phyloP scores from a whole-genome alignment of 2,329 filamentous ascomycete species.

The Macrophomina pseudophaseolina region DNA sequence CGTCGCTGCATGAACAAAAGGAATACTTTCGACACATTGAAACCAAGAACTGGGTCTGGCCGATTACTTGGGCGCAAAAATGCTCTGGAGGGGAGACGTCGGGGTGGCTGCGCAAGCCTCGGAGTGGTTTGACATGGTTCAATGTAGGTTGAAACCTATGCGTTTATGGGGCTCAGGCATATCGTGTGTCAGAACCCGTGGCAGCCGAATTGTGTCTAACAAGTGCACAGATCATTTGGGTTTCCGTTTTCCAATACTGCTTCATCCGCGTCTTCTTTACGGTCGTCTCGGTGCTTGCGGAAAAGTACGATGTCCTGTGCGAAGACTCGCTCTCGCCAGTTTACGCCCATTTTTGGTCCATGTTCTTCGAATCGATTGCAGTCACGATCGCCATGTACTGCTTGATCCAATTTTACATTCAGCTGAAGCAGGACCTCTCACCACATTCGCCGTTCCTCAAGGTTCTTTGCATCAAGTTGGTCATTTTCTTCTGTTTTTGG shows the following conservation, averaged over 20 bases:
- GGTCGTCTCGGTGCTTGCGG: slow-evolving; percentile 73
- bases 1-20: slow-evolving; percentile 79
- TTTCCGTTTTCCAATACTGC: slow-evolving; percentile 84
- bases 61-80: slow-evolving; percentile 71
- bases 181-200: neutral
- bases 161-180: neutral
- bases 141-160: slow-evolving; percentile 59
- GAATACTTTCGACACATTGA: slow-evolving; percentile 74
- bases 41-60: slow-evolving; percentile 76
- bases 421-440: slow-evolving; percentile 71
- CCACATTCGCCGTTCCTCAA: slow-evolving; percentile 78
- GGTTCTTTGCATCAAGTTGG: slow-evolving; percentile 84
- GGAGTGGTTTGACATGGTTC: slow-evolving; percentile 86
- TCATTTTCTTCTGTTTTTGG: slow-evolving; percentile 93
- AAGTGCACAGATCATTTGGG: slow-evolving; percentile 68
- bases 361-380: slow-evolving; percentile 71
- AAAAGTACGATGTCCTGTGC: slow-evolving; percentile 75
- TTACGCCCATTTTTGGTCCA: slow-evolving; percentile 85
- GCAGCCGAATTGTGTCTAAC: slow-evolving; percentile 7
- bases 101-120: slow-evolving; percentile 74
- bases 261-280: slow-evolving; percentile 81
- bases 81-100: slow-evolving; percentile 70
- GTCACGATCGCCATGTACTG: slow-evolving; percentile 89
- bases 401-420: slow-evolving; percentile 83
- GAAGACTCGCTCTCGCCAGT: slow-evolving; percentile 76